Conservation (phyloP, 345 rosid genomes). For the Trapa incisa region DNA sequence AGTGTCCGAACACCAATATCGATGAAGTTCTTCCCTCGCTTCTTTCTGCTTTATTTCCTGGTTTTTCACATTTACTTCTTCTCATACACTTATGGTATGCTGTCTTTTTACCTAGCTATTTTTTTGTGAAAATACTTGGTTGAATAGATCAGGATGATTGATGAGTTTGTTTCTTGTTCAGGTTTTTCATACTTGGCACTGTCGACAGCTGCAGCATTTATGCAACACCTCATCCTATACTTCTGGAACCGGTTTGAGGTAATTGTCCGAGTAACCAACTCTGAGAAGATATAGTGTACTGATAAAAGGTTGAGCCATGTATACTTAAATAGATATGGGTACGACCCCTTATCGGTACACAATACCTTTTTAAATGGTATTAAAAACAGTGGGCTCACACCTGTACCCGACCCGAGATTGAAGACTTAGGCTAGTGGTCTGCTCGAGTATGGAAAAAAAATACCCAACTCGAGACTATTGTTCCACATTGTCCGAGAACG, state of each 20-base stretch:
- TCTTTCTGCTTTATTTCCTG: constrained; percentile 90
- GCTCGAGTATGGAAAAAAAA: too few species aligned
- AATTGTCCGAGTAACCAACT: neutral
- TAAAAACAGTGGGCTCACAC: too few species aligned
- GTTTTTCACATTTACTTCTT: constrained; percentile 98
- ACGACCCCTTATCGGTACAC: too few species aligned
- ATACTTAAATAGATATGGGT: too few species aligned
- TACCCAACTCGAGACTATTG: too few species aligned
- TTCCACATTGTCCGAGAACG: too few species aligned
- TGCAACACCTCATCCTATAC: constrained; percentile 90
- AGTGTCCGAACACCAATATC: constrained; percentile 97
- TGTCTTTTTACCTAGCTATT: neutral
- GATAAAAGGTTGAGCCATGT: too few species aligned
- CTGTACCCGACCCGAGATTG: too few species aligned
- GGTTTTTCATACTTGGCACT: constrained; percentile 96
- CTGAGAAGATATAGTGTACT: too few species aligned
- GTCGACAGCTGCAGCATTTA: constrained; percentile 79
- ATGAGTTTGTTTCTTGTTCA: constrained; percentile 12
- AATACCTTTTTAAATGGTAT: too few species aligned
- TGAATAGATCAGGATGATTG: neutral
- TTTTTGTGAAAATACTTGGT: too few species aligned
- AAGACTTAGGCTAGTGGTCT: too few species aligned
- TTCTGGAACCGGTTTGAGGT: constrained; percentile 99
- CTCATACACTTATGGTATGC: constrained; percentile 79
- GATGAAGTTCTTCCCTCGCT: constrained; percentile 99